Conservation (phyloP, 441 rosid genomes). For the Adansonia gregorii region DNA sequence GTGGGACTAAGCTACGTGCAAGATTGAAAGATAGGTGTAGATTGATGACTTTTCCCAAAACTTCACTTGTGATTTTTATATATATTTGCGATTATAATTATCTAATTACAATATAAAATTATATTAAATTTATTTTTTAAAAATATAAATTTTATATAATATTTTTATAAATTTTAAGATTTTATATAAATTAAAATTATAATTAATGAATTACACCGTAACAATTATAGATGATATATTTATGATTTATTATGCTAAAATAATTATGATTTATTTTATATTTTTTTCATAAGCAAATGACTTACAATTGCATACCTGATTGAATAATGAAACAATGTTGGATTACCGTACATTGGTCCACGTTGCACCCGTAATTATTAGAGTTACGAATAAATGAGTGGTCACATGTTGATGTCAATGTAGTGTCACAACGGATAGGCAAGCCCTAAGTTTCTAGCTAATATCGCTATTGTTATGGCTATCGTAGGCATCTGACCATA, state of each 20-base stretch:
- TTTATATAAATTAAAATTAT: too few species aligned
- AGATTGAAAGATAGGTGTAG: not conserved
- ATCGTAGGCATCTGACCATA: not conserved
- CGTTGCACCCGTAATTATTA: not conserved
- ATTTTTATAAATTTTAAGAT: too few species aligned
- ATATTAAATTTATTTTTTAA: too few species aligned
- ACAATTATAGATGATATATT: too few species aligned
- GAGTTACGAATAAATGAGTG: not conserved
- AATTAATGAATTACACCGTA: too few species aligned
- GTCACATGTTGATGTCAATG: not conserved
- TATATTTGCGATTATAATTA: too few species aligned
- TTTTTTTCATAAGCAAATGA: constrained; percentile 26
- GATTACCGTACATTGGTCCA: not conserved
- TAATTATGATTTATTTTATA: not conserved
- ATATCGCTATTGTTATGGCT: not conserved
- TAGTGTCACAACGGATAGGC: not conserved
- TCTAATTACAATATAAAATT: too few species aligned
- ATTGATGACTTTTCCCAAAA: too few species aligned
- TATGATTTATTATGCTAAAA: not conserved
- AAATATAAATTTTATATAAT: too few species aligned
- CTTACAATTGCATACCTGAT: not conserved
- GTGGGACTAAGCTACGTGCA: not conserved
- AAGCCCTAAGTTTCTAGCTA: not conserved
- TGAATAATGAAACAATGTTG: not conserved
- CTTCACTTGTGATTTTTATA: too few species aligned